Base-by-base conservation (phyloP, 2,329 filamentous ascomycete genomes). In the Chaetomium sp. region DNA sequence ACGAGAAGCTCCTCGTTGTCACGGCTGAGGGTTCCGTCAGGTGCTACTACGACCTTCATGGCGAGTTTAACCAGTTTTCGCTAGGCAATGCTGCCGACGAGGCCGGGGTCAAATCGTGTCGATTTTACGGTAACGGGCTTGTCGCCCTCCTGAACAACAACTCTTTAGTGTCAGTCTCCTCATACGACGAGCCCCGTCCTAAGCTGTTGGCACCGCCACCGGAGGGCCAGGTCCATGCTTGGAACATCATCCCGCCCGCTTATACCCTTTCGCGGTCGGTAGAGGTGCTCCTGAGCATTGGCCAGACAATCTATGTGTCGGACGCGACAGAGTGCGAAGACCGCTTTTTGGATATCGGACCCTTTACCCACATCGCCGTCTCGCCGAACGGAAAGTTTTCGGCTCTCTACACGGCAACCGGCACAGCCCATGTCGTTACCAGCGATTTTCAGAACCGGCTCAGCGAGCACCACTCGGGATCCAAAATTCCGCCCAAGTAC, bases 371-470 rank as follows among this genome's bases (percentile, higher is more conserved):
- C 69, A 87, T 96, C 53, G 86, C 84, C 63, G 88, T 96, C 11
- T 96, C 92, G 1, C 92, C 94, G 0, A 92, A 95, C 65, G 94
- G 91, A 27, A 87, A 86, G 61, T 95, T 88, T 65, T 87, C 91
- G 4, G 90, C 91, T 0, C 79, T 99, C 36, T 97, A 96, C 67
- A 92, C 91, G 0, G 79, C 85, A 35, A 86, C 89, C 58, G 90
- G 91, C 55, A 91, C 85, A 63, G 84, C 94, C 19, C 95, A 94
- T 79, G 89, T 99, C 34, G 91, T 97, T 51, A 94, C 89, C 48
- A 92, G 90, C 66, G 92, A 99, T 70, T 97, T 97, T 69, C 91
- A 96, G 68, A 91, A 88, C 66, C 86, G 91, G 55, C 77, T 96
- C 59, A 92, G 91, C 68, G 91, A 97, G 72, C 92, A 97, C 68